Evolutionary conservation across 371 early-diverging fungal genomes (phyloP).

Genomic region (Mortierella polycephala): DNA sequence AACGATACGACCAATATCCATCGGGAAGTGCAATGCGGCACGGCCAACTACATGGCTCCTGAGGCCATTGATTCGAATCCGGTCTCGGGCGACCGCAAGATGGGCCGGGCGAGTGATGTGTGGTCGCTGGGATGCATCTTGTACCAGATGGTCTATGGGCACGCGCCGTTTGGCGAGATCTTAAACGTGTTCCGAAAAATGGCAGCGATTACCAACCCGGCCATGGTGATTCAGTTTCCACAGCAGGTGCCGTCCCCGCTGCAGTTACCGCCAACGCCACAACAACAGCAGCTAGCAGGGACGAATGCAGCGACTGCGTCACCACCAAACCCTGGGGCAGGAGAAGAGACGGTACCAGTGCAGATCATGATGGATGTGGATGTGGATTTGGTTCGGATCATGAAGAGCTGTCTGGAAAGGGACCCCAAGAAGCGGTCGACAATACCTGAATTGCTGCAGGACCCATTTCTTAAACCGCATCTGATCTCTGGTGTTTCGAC

Average conservation of each 20-base stretch:
- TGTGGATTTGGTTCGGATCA: conserved; percentile 62
- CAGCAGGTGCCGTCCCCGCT: conserved; percentile 53
- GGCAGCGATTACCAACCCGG: conserved; percentile 74
- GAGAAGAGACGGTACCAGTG: neutral
- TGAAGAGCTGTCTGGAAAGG: conserved; percentile 73
- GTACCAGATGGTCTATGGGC: conserved; percentile 95
- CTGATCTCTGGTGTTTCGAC: neutral
- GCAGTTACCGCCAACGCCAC: neutral
- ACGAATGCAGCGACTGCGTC: neutral
- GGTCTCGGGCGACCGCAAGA: conserved; percentile 42
- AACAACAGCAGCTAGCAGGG: conserved; percentile 10
- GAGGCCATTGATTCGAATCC: conserved; percentile 70
- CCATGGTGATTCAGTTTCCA: conserved; percentile 69
- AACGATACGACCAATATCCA: conserved; percentile 97
- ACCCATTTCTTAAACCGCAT: conserved; percentile 63
- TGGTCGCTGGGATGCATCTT: conserved; percentile 99
- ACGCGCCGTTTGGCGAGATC: conserved; percentile 87
- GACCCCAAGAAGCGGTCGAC: conserved; percentile 75
- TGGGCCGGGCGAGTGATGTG: conserved; percentile 88
- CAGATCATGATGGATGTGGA: conserved; percentile 42
- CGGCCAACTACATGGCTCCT: conserved; percentile 98
- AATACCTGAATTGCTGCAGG: conserved; percentile 76
- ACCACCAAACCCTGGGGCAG: neutral
- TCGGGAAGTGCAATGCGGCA: conserved; percentile 92
- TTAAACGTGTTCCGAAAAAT: conserved; percentile 71